Base-by-base conservation (phyloP, 129 eudicot genomes). In the Oenanthe sinensis region DNA sequence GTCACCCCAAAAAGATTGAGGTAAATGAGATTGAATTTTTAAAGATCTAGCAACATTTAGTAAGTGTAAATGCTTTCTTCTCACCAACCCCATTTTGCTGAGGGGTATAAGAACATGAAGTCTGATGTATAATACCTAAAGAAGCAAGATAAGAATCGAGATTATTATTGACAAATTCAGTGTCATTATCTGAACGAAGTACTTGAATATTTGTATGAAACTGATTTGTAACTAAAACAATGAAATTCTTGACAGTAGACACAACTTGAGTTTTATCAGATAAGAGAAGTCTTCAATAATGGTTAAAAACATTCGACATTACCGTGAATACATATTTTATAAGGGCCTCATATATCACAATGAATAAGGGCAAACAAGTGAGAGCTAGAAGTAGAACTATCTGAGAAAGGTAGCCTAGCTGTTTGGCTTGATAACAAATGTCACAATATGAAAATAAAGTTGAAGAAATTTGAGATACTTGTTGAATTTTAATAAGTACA, bases 261-360 rank as follows among this genome's bases (percentile, higher is more conserved):
- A 15, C 11, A 0, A 71, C 77, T 36, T 83, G 78, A 48, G 72
- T 19, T 30, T 83, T 83, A 19, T 8, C 16, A n/a, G 5, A 28
- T 4, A 83, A 20, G 0, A 83, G 5, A 1, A 54, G 24, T 80
- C 84, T 43, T 84, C 87, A 3, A 80, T 72, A 16, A 80, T n/a
- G 6, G 65, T 75, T 0, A 84, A 11, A n/a, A 84, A 84, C 10
- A 19, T 80, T 12, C 22, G 48, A 11, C 20, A 28, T 2, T 28
- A 6, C 19, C 37, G 8, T 33, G 39, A 9, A 58, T 79, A 14
- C 60, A 17, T 5, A 2, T 24, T 0, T 20, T 47, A 14, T 58
- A 78, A 6, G 81, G 68, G 0, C 86, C 82, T 77, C 79, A 83
- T 0, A 79, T 8, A 42, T 79, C 86, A 36, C 62, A 78, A 39